A percentile compares a stretch with the other conserved stretches of the same genome.
phyloP scores from a whole-genome alignment of 2,329 filamentous ascomycete species.

The Pseudogymnoascus sp. region DNA sequence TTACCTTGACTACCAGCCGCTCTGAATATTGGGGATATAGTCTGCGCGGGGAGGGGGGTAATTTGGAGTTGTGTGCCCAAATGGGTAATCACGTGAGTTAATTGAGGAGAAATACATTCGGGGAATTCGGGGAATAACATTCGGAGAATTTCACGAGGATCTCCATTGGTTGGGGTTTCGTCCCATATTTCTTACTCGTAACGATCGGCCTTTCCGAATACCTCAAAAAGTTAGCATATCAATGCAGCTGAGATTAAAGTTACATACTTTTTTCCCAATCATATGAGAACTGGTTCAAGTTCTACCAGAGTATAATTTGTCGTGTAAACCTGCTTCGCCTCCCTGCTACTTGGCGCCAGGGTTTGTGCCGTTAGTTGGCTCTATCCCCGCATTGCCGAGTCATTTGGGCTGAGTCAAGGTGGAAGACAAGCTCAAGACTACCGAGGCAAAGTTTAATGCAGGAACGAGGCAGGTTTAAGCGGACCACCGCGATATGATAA shows the following conservation, averaged over 20 bases:
- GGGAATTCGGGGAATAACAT: neutral
- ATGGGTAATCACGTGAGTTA: neutral
- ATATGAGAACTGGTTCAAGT: neutral
- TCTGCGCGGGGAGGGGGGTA: neutral
- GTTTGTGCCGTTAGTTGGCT: neutral
- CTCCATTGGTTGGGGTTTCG: neutral
- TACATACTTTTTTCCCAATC: neutral
- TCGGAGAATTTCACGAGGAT: no score
- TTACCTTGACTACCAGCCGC: neutral
- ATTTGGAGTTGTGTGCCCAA: neutral
- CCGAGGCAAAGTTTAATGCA: constrained; percentile 4
- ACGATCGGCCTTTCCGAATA: neutral
- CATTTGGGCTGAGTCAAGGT: neutral
- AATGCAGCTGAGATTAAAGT: neutral
- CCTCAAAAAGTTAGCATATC: neutral
- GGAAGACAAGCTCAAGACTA: neutral
- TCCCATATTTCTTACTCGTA: constrained; percentile 3
- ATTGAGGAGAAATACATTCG: neutral
- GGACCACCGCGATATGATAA: neutral
- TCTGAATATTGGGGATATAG: no score
- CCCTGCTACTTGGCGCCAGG: neutral
- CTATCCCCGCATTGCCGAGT: neutral
- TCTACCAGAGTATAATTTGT: neutral
- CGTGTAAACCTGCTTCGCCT: neutral
- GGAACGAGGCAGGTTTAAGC: constrained; percentile 1